These are phyloP conservation scores for Pseudofabraea citricarpa DNA, from an alignment of 2,329 filamentous ascomycete species.

Conservation along the genomic window DNA sequence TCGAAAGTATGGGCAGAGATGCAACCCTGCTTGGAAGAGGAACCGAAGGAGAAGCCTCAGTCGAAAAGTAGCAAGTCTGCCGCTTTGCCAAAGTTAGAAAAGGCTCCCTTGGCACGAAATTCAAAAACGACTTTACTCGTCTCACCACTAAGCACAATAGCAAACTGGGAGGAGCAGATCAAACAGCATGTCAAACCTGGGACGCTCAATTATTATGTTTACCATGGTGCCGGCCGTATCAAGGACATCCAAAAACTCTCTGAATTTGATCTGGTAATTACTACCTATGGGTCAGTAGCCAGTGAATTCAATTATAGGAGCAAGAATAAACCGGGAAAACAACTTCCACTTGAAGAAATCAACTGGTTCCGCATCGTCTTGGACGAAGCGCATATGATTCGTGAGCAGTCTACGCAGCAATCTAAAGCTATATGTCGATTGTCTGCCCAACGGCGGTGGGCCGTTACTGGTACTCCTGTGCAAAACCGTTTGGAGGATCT, in stretches of 20 bases:
- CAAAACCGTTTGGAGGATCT: constrained; percentile 92
- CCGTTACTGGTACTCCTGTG: constrained; percentile 93
- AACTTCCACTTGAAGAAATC: constrained; percentile 64
- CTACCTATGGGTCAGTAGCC: constrained; percentile 84
- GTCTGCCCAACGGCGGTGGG: constrained; percentile 81
- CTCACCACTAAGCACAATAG: constrained; percentile 83
- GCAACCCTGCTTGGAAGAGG: constrained; percentile 34
- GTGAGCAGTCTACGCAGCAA: constrained; percentile 74
- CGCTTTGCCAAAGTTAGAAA: constrained; percentile 24
- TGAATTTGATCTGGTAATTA: constrained; percentile 79
- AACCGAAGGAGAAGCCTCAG: constrained; percentile 24
- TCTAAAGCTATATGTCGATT: constrained; percentile 81
- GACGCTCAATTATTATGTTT: constrained; percentile 70
- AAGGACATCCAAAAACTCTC: constrained; percentile 65
- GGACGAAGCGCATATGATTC: constrained; percentile 92
- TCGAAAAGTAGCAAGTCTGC: constrained; percentile 21
- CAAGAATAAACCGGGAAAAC: constrained; percentile 52
- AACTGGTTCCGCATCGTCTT: constrained; percentile 93
- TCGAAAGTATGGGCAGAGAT: constrained; percentile 57
- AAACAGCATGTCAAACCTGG: constrained; percentile 68
- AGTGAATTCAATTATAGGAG: constrained; percentile 67
- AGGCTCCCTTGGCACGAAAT: constrained; percentile 52
- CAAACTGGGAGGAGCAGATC: constrained; percentile 94
- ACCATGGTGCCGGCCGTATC: constrained; percentile 76
- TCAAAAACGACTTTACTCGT: constrained; percentile 78